These are phyloP conservation scores for Raddia distichophylla DNA, from an alignment of 176 grass and related monocot genomes.

Conservation along the genomic window DNA sequence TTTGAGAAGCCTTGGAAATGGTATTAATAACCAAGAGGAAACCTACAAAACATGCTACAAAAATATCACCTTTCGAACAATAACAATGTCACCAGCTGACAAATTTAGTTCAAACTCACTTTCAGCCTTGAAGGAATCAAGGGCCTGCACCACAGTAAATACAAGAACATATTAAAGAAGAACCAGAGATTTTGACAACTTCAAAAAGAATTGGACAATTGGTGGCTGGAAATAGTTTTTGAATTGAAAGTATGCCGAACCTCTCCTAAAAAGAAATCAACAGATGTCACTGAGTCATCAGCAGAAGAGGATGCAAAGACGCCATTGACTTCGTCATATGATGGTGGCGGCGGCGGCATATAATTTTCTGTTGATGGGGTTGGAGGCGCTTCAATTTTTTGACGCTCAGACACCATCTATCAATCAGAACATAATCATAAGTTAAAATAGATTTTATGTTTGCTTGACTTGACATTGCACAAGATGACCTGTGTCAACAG, in stretches of 20 bases:
- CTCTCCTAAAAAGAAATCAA: conserved; percentile 88
- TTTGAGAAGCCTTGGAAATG: background rate
- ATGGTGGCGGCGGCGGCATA: conserved; percentile 67
- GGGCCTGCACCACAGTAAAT: conserved; percentile 53
- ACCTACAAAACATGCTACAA: background rate
- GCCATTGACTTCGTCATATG: conserved; percentile 71
- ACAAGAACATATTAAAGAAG: conserved; percentile 6
- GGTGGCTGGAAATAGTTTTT: background rate
- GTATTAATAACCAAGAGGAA: background rate
- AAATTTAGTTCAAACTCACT: conserved; percentile 86
- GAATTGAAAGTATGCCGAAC: conserved; percentile 37
- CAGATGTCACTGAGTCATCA: conserved; percentile 56
- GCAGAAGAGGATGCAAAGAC: conserved; percentile 55
- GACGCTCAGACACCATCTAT: conserved; percentile 83
- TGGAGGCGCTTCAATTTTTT: conserved; percentile 76
- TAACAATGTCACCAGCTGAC: conserved; percentile 79
- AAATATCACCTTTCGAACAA: conserved; percentile 80
- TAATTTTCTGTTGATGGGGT: conserved; percentile 55
- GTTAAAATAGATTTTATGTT: background rate
- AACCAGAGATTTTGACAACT: background rate
- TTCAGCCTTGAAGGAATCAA: conserved; percentile 82
- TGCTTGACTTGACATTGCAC: conserved; percentile 9
- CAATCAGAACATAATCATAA: conserved; percentile 30
- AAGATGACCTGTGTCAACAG: background rate
- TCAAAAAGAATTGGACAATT: background rate